Conservation (phyloP, 2,329 filamentous ascomycete genomes). For the Ophiostoma quercus region DNA sequence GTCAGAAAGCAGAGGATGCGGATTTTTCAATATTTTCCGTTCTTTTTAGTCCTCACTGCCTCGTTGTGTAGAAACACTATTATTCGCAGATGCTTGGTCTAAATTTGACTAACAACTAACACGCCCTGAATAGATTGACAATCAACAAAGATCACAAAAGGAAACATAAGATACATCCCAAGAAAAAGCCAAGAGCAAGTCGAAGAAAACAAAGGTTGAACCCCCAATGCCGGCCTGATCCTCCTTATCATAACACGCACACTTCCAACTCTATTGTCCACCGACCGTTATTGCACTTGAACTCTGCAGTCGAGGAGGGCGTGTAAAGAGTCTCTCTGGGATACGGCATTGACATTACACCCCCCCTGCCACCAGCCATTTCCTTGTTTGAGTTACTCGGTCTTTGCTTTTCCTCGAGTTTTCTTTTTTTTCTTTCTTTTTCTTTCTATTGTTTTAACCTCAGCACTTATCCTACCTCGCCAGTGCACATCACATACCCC, state of each 20-base stretch:
- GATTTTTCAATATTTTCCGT: not conserved
- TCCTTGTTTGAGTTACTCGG: not conserved
- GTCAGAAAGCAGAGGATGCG: not conserved
- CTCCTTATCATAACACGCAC: not conserved
- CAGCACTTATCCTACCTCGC: not conserved
- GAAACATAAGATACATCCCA: not conserved
- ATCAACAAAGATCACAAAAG: not conserved
- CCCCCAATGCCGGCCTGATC: not conserved
- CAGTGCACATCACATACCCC: not conserved
- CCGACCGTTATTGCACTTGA: slow-evolving; percentile 1
- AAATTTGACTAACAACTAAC: not conserved
- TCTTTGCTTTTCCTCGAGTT: not conserved
- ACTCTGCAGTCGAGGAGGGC: not conserved
- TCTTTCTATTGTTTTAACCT: not conserved
- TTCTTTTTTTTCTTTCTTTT: not conserved
- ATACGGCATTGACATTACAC: not conserved
- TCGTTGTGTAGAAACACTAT: not conserved
- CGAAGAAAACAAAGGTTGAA: slow-evolving; percentile 4
- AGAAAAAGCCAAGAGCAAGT: not conserved
- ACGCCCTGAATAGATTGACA: not conserved
- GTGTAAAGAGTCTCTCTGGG: not conserved
- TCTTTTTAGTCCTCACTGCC: not conserved
- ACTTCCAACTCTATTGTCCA: not conserved
- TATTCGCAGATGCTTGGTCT: not conserved
- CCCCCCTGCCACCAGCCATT: not conserved